Evolutionary conservation across 192 early-diverging fungal genomes (phyloP), one percentile per base, ranked within the genome.

Genomic region (Lobosporangium transversale): DNA sequence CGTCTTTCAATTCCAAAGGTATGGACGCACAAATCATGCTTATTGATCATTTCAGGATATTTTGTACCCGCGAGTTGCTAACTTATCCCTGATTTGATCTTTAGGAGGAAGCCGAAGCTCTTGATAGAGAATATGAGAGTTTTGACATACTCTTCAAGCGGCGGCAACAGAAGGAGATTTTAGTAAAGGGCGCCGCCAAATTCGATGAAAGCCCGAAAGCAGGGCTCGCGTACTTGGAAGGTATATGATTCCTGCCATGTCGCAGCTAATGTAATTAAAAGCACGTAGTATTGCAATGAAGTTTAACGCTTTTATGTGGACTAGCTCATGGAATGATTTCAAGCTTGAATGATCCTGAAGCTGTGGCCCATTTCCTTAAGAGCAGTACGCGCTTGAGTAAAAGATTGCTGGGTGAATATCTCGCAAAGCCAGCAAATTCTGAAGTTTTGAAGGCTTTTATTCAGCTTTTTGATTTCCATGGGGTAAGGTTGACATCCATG

Each of bases 131-230:
- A 30, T 23, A 67, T 52, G 73, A 76, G 32, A 62, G 45, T 1
- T 76, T 45, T 21, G 73, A 66, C 1, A 47, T 36, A 3, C 53
- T 93, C 15, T 53, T 78, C 29, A 64, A 68, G 37, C 75, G 85
- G 43, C 91, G 91, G 56, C 70, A 68, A 17, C 86, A 92, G 58
- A 99, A 99, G 79, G 87, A 91, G 18, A 79, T 93, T 1, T 82
- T 98, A 70, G 83, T 89, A 51, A 86, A 89, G 54, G 96, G 93
- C 3, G 91, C 93, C 7, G 80, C 84, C 30, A 75, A 89, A 44
- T 99, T 99, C 78, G 97, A 98, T 71, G 85, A 89, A 73, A 89
- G 83, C 52, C 90, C 94, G 4, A 97, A 95, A 74, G 88, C 91
- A 6, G 96, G 97, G 0, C 88, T 98, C 44, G 78, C 80, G 9